Base-by-base conservation (phyloP, 2,329 filamentous ascomycete species). In the Aspergillus felis region DNA sequence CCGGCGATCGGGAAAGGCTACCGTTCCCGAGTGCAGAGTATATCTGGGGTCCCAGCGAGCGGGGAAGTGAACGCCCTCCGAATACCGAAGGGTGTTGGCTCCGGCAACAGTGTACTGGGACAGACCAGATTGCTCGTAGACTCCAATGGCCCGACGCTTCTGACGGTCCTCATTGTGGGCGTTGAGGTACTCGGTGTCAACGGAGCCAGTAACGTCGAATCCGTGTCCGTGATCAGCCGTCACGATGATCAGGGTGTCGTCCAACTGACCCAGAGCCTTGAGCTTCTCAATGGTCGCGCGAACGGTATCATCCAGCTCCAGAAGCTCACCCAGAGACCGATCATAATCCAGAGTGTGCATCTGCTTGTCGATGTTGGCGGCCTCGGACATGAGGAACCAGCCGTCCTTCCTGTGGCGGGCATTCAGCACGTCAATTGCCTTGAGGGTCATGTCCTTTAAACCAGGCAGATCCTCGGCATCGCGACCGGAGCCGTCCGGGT, bases 181-280 rank as follows among this genome's bases (percentile, higher is more conserved):
- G 17, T 83, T 78, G 50, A 93, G 80, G 75, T 92, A 94, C 70
- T 88, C 79, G 20, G 90, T 94, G 69, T 95, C 91, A 50, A 91
- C 89, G 61, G 82, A 87, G 61, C 91, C 91, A 71, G 88, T 92
- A 64, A 95, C 91, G 65, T 92, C 91, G 71, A 95, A 95, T 55
- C 91, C 91, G 76, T 95, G 91, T 46, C 91, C 91, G 79, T 94
- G 91, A 69, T 95, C 90, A n/a, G 90, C 88, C 3, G 90, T 91
- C 51, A 94, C 89, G 51, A 95, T 71, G 62, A 95, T 81, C 3
- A 93, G 83, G 1, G 91, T 95, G 60, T 92, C 84, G 9, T 93
- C 84, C 32, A 92, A 81, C 56, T 85, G 81, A 57, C 83, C 83
- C 6, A 91, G 79, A 32, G 81, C 76, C 66, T 84, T 80, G 47